Evolutionary conservation across 331 rosid species (phyloP).

Genomic region (Rhamnella rubrinervis): DNA sequence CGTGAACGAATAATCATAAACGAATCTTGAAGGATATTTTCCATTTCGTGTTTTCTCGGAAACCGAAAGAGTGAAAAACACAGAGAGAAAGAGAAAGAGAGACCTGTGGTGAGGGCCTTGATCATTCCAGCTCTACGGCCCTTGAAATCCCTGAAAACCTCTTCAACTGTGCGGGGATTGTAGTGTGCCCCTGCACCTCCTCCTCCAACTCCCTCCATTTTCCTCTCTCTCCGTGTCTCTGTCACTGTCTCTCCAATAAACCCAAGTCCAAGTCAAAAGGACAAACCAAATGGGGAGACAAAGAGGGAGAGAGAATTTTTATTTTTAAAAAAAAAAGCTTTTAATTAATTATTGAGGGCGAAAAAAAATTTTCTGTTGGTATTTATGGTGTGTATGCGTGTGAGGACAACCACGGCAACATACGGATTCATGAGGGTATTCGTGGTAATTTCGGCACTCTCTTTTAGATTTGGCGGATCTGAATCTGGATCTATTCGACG

Average conservation of each 20-base stretch:
- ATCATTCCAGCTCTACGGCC: slow-evolving; percentile 78
- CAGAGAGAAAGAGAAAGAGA: neutral
- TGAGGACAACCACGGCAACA: neutral
- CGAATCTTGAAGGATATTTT: neutral
- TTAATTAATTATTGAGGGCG: neutral
- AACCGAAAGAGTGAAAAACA: neutral
- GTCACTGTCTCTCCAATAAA: neutral
- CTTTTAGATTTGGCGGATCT: slow-evolving; percentile 10
- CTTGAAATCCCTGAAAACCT: slow-evolving; percentile 83
- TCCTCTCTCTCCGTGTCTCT: slow-evolving; percentile 3
- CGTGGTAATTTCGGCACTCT: neutral
- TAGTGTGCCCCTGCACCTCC: slow-evolving; percentile 37
- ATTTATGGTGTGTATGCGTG: neutral
- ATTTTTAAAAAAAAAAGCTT: neutral
- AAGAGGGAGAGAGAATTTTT: neutral
- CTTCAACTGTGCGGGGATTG: slow-evolving; percentile 81
- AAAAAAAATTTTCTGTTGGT: neutral
- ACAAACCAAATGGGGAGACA: neutral
- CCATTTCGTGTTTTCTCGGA: slow-evolving; percentile 9
- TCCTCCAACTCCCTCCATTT: slow-evolving; percentile 30
- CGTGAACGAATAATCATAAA: slow-evolving; percentile 10
- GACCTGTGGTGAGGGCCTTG: slow-evolving; percentile 83
- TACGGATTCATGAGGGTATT: neutral
- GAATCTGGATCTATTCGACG: slow-evolving; percentile 16
- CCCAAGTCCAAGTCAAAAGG: slow-evolving; percentile 21